Base-by-base conservation (phyloP, 2,329 filamentous ascomycete species). In the Colletotrichum cereale region DNA sequence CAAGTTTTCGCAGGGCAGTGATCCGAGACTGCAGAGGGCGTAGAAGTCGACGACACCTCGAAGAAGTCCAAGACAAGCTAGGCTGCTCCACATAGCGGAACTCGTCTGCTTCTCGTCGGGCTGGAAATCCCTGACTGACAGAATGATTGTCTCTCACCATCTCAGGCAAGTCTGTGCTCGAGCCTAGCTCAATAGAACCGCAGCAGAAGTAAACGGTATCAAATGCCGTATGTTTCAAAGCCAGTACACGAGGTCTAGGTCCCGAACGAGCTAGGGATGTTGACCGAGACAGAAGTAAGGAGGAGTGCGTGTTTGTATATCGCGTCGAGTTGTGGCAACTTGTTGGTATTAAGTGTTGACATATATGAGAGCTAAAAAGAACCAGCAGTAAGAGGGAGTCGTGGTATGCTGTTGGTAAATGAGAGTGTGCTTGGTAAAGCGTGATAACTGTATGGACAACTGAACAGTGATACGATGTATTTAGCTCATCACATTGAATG, bases 21-120 rank as follows among this genome's bases (percentile, higher is more conserved):
- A 87, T 74, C 12, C 85, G 82, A 10, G 83, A 80, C 38, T 86
- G 80, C 0, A 87, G 76, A 42, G 86, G 85, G 3, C 85, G 84
- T 24, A 87, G 79, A 7, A 86, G 75, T 2, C 84, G 80, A 58
- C 84, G 82, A 55, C 85, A 87, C 66, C 84, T 79, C 61, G 83
- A 81, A 6, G 85, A 83, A 5, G 84, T 87, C 86, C 86, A 87
- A 16, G 53, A 12, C 4, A 44, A 21, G 8, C 14, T 24, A 26
- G 48, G n/a, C 10, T 47, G 48, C 21, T n/a, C 10, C 26, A 24
- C 4, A 7, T 34, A 26, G 21, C 50, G 66, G 14, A 11, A 10
- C 31, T 40, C 42, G 34, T 60, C 44, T 38, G 21, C 38, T 60
- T 21, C 44, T 36, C 26, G 24, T 7, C 36, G 26, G 21, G 10